Conservation (phyloP, 2,329 filamentous ascomycete genomes). For the Ceratocystis papillata region DNA sequence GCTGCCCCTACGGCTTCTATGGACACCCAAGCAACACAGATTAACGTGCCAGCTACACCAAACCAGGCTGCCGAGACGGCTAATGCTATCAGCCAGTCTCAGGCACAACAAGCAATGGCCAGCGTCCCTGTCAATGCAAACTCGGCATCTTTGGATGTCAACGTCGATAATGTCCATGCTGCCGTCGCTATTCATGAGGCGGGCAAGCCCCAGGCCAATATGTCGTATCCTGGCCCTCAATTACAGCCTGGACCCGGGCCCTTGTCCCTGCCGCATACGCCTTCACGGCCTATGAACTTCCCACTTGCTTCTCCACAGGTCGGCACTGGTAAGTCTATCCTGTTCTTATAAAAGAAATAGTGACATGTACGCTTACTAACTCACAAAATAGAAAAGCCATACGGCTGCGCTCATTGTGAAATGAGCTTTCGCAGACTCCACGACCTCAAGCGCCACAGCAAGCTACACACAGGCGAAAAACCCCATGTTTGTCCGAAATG, state of each 20-base stretch:
- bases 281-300: conserved; percentile 45
- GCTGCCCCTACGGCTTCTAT: conserved; percentile 29
- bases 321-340: conserved; percentile 20
- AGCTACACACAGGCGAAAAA: conserved; percentile 91
- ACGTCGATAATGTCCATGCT: conserved; percentile 33
- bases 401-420: conserved; percentile 84
- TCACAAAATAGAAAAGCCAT: conserved; percentile 64
- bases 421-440: conserved; percentile 87
- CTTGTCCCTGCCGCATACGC: conserved; percentile 36
- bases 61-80: conserved; percentile 28
- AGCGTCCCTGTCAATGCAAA: conserved; percentile 40
- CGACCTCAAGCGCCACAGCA: conserved; percentile 90
- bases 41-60: conserved; percentile 31
- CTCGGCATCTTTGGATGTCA: conserved; percentile 46
- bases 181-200: conserved; percentile 21
- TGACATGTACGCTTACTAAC: conserved; percentile 1
- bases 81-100: conserved; percentile 37
- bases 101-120: conserved; percentile 40
- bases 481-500: conserved; percentile 93
- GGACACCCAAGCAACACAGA: neutral
- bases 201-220: conserved; percentile 39
- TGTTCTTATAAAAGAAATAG: neutral
- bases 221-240: conserved; percentile 44
- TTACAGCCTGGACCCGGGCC: conserved; percentile 33
- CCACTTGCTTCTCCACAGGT: conserved; percentile 38